A percentile compares a stretch with the other conserved stretches of the same genome.
phyloP scores from a whole-genome alignment of 257 asterid genomes.

The Penstemon eatonii region DNA sequence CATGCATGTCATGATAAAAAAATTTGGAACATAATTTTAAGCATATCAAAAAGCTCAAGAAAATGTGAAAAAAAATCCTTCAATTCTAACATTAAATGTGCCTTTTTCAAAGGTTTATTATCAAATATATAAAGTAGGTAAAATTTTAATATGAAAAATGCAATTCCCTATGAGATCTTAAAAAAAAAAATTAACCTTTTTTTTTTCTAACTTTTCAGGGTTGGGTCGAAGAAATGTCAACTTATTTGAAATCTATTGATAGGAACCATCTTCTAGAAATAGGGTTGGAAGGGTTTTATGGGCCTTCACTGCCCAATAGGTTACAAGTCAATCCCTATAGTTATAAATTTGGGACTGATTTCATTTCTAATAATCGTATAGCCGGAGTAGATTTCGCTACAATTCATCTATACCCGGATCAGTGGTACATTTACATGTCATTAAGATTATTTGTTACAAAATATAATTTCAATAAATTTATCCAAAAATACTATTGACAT shows the following conservation, averaged over 20 bases:
- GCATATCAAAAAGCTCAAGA: too few relatives aligned
- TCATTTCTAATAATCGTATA: slow-evolving; percentile 32
- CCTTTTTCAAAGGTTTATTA: too few relatives aligned
- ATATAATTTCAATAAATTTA: too few relatives aligned
- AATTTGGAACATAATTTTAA: too few relatives aligned
- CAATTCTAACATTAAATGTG: too few relatives aligned
- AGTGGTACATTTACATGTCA: slow-evolving; percentile 29
- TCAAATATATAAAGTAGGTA: too few relatives aligned
- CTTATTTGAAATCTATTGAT: slow-evolving; percentile 39
- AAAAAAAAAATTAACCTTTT: not conserved
- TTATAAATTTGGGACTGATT: slow-evolving; percentile 41
- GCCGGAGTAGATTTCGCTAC: slow-evolving; percentile 40
- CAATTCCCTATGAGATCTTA: too few relatives aligned
- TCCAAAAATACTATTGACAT: not conserved
- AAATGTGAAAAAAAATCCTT: too few relatives aligned
- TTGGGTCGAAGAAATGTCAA: slow-evolving; percentile 37
- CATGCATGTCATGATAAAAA: too few relatives aligned
- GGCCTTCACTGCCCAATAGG: slow-evolving; percentile 28
- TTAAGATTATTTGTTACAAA: too few relatives aligned
- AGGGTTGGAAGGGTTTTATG: slow-evolving; percentile 51
- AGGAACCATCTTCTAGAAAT: slow-evolving; percentile 33
- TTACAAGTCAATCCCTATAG: slow-evolving; percentile 37
- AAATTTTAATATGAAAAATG: too few relatives aligned
- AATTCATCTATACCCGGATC: slow-evolving; percentile 43
- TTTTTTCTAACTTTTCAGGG: not conserved